Evolutionary conservation across 352 stramenopile genomes (phyloP), one percentile per base, ranked within the genome.

Genomic region (Thalassiosira pacifica): DNA sequence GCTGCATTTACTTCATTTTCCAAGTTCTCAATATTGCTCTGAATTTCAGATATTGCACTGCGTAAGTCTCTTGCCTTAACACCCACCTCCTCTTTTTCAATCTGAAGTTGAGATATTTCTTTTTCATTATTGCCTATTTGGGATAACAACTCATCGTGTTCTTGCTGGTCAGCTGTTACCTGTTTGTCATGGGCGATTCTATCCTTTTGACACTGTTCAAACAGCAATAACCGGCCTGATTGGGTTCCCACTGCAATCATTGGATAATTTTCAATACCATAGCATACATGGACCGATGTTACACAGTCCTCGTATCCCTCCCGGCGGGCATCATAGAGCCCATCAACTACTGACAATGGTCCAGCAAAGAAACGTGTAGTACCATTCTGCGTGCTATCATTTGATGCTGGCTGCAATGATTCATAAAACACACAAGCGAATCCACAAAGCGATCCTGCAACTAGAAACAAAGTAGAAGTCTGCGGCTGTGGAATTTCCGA

Each of bases 401-500:
- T 34, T 42, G 59, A 55, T 5, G 22, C 61, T 11, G 31, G n/a
- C 16, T 19, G 40, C 5, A 48, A 29, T 60, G 55, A 26, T 64
- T 88, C 82, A n/a, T 88, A 88, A 68, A 88, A 88, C 48, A 88
- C 19, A 76, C 77, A 88, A 34, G 82, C 82, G 40, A 88, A 88
- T 55, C 82, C 82, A 75, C 82, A 88, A 10, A 88, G 60, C 10
- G 82, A 88, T 16, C 82, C 82, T 8, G 67, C 82, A 24, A 88
- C 71, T 0, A 88, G 67, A 64, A 85, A 85, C 40, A 74, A 22
- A 55, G 42, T 53, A 11, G 72, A 27, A n/a, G 31, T 42, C 11
- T 18, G 22, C 19, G 18, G 13, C 16, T 40, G 32, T 16, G 16
- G n/a, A 19, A 59, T 32, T 19, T 61, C 48, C 13, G 65, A 19